Evolutionary conservation across 2,329 filamentous ascomycete genomes (phyloP).

Genomic region (Tolypocladium guangdongense): DNA sequence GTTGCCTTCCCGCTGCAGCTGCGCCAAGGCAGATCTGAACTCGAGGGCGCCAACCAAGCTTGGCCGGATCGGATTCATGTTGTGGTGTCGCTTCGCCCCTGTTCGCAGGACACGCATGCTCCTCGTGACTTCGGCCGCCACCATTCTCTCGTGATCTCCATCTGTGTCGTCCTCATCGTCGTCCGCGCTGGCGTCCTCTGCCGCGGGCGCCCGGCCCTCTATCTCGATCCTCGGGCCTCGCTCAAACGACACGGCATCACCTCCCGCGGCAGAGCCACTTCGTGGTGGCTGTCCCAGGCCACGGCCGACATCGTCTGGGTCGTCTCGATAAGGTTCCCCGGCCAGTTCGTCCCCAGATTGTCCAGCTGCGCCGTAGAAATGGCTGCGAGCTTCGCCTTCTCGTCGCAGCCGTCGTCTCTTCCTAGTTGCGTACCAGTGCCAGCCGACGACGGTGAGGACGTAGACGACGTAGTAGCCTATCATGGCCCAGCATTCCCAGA

Average conservation of each 20-base stretch:
- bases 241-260: constrained; percentile 33
- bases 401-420: constrained; percentile 48
- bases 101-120: constrained; percentile 84
- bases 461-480: constrained; percentile 87
- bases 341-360: constrained; percentile 41
- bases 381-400: constrained; percentile 62
- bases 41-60: constrained; percentile 90
- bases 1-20: constrained; percentile 71
- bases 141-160: constrained; percentile 48
- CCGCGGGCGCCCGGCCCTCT: constrained; percentile 22
- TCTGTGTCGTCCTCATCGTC: constrained; percentile 35
- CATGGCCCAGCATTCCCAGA: constrained; percentile 90
- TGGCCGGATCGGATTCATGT: constrained; percentile 73
- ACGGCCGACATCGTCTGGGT: constrained; percentile 27
- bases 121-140: constrained; percentile 74
- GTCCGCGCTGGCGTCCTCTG: constrained; percentile 23
- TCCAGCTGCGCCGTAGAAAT: constrained; percentile 51
- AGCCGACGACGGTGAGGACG: constrained; percentile 74
- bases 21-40: constrained; percentile 83
- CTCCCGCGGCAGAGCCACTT: constrained; percentile 6
- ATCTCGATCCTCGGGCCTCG: constrained; percentile 36
- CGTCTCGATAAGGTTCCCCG: constrained; percentile 52
- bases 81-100: constrained; percentile 48
- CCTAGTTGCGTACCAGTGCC: constrained; percentile 77
- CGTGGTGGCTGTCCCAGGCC: constrained; percentile 7